Conservation (phyloP, 2,329 filamentous ascomycete species). For the Pseudocercospora musae region DNA sequence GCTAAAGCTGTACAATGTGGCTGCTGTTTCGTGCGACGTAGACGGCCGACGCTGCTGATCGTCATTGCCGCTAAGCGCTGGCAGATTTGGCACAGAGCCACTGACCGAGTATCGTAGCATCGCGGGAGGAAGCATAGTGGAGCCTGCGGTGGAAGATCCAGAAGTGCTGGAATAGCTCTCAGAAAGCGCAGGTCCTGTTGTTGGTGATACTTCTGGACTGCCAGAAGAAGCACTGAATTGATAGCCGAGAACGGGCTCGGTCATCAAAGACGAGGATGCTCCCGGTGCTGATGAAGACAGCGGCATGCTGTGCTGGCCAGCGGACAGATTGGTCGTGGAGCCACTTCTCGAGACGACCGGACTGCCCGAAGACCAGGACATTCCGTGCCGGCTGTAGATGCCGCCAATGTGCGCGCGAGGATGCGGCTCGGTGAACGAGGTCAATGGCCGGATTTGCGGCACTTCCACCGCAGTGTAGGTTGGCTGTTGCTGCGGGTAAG, state of each 20-base stretch:
- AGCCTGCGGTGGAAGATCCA: constrained; percentile 16
- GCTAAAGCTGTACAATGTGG: constrained; percentile 33
- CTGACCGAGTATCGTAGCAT: constrained; percentile 15
- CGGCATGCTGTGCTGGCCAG: constrained; percentile 9
- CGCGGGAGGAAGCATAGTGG: constrained; percentile 25
- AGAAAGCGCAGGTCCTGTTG: constrained; percentile 17
- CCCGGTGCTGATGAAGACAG: constrained; percentile 7
- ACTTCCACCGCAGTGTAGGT: constrained; percentile 18
- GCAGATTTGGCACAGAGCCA: constrained; percentile 10
- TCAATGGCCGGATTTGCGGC: constrained; percentile 27
- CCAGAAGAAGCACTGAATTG: constrained; percentile 26
- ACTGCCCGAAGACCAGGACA: constrained; percentile 30
- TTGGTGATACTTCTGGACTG: constrained; percentile 28
- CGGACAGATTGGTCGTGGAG: constrained; percentile 9
- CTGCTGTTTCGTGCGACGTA: constrained; percentile 16
- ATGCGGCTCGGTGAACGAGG: constrained; percentile 24
- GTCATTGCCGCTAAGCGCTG: constrained; percentile 10
- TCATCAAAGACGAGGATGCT: constrained; percentile 10
- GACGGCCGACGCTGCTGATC: constrained; percentile 17
- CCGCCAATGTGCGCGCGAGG: constrained; percentile 27
- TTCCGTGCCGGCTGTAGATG: constrained; percentile 31
- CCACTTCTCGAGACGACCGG: constrained; percentile 14
- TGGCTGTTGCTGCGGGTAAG: constrained; percentile 25
- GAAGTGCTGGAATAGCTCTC: constrained; percentile 24
- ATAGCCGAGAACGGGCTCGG: constrained; percentile 29